phyloP scores from a whole-genome alignment of 2,329 filamentous ascomycete genomes.

The Plenodomus biglobosus region DNA sequence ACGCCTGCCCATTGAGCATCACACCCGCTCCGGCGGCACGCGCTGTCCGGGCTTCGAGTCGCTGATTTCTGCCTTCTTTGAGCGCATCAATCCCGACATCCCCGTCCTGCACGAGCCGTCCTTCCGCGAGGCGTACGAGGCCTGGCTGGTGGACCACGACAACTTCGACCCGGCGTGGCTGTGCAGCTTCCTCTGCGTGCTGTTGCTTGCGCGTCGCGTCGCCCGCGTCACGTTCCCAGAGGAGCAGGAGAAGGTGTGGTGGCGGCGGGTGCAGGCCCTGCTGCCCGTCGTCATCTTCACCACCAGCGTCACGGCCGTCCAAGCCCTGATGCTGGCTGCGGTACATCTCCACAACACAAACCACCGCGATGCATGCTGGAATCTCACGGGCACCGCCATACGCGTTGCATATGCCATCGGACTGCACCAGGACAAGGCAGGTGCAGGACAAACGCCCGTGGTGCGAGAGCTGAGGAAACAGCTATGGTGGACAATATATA shows the following conservation, averaged over 20 bases:
- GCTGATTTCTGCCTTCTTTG: constrained; percentile 47
- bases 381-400: constrained; percentile 48
- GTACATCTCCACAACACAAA: constrained; percentile 52
- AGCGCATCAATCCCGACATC: constrained; percentile 47
- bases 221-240: constrained; percentile 37
- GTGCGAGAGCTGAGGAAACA: constrained; percentile 51
- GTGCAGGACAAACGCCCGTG: constrained; percentile 39
- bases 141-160: constrained; percentile 33
- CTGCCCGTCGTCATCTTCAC: constrained; percentile 49
- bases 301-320: constrained; percentile 47
- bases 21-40: constrained; percentile 9
- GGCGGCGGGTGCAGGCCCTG: constrained; percentile 45
- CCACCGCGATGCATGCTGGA: constrained; percentile 50
- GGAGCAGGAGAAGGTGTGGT: constrained; percentile 47
- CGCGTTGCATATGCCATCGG: constrained; percentile 51
- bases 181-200: constrained; percentile 47
- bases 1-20: constrained; percentile 25
- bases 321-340: constrained; percentile 48
- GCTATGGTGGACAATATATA: constrained; percentile 57
- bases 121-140: constrained; percentile 47
- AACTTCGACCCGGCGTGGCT: constrained; percentile 46
- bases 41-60: constrained; percentile 28
- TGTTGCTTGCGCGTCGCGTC: constrained; percentile 45
- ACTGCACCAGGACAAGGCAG: constrained; percentile 47
- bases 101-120: constrained; percentile 49